Evolutionary conservation across 805 yeast species (phyloP).

Genomic region (Candida incommunis): DNA sequence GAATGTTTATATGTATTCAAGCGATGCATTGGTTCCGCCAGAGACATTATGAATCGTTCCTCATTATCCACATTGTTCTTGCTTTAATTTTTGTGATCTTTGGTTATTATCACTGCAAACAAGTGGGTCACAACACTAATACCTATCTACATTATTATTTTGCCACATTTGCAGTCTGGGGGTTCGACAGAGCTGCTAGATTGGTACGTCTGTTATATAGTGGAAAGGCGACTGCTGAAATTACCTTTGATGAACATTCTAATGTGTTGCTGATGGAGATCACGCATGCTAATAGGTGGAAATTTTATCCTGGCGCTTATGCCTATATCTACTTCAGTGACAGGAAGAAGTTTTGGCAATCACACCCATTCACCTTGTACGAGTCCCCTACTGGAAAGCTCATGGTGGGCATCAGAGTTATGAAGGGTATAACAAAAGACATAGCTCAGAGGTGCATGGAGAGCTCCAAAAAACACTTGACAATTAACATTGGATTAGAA

Average conservation of each 20-base stretch:
- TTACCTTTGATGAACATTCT: conserved; percentile 9
- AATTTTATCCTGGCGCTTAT: conserved; percentile 40
- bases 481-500: too few relatives aligned
- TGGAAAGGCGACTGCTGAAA: conserved; percentile 28
- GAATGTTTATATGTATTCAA: conserved; percentile 32
- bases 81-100: conserved; percentile 40
- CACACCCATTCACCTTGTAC: conserved; percentile 49
- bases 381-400: conserved; percentile 5
- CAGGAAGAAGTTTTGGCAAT: conserved; percentile 46
- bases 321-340: conserved; percentile 32
- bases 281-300: conserved; percentile 29
- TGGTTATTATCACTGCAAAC: conserved; percentile 42
- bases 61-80: conserved; percentile 41
- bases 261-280: conserved; percentile 11
- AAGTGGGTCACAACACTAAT: conserved; percentile 13
- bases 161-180: conserved; percentile 54
- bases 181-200: conserved; percentile 47
- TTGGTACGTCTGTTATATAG: conserved; percentile 37
- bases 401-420: conserved; percentile 16
- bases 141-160: conserved; percentile 37
- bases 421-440: conserved; percentile 55
- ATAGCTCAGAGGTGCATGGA: too few relatives aligned
- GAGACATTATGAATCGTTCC: conserved; percentile 43
- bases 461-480: too few relatives aligned
- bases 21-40: conserved; percentile 39